Evolutionary conservation across 2,329 filamentous ascomycete genomes (phyloP), one percentile per base, ranked within the genome.

Genomic region (Lojkania enalia): DNA sequence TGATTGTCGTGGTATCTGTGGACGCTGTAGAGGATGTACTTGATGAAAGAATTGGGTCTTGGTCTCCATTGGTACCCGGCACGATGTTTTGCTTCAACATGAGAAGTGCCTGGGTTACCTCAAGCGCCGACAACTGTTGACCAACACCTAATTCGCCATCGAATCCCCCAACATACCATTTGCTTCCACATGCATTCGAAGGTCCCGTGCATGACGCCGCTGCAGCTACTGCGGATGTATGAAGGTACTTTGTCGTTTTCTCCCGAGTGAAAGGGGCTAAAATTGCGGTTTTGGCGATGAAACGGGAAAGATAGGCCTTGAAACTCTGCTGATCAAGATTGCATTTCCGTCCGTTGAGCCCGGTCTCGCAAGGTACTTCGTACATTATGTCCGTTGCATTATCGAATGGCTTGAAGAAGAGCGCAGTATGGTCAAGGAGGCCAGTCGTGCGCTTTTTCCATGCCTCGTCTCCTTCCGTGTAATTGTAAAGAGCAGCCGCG

Each of bases 241-340:
- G 60, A 20, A 77, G 60, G 35, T 71, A 65, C 11, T 65, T 67
- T 38, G 56, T 62, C 32, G 77, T 67, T 11, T 57, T 57, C 19
- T 64, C 55, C 31, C 61, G 61, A 21, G 73, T 73, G 42, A 67
- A 71, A 2, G 75, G 74, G 12, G 71, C 72, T 38, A 77, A 48
- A 20, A 72, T 52, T 3, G 72, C 68, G 5, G 73, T 68, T 49
- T 76, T 75, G 13, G 67, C 66, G 44, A 78, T 63, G 81, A 85
- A 90, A 33, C 87, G 83, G 19, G 81, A 71, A 19, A 89, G 74
- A 66, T 88, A 90, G 9, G 84, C 86, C 71, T 90, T 90, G 81
- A 90, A 90, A 36, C 78, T 83, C 58, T 79, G 79, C 71, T 90
- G 85, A 66, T 90, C 86, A 51, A 77, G 77, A 71, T 88, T 81